phyloP scores from a whole-genome alignment of 163 green algal species.

The Prototheca wickerhamii region DNA sequence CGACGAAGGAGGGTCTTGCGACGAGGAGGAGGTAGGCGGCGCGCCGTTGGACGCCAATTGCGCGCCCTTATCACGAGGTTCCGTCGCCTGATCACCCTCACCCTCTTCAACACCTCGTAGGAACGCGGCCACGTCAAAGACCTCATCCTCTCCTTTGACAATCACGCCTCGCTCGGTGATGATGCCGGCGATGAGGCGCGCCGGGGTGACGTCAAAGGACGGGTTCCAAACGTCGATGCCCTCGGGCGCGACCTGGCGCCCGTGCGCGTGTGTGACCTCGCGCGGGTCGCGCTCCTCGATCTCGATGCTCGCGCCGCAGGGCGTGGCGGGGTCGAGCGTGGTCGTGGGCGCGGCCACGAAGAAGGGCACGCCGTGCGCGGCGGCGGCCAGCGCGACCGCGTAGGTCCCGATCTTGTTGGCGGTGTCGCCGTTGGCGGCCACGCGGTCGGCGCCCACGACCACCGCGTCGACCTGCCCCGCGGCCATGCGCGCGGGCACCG shows the following conservation, averaged over 20 bases:
- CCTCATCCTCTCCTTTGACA: conserved; percentile 22
- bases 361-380: conserved; percentile 75
- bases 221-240: conserved; percentile 89
- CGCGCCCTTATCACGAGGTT: neutral
- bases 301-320: conserved; percentile 63
- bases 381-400: conserved; percentile 54
- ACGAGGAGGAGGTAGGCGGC: neutral
- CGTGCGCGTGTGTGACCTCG: conserved; percentile 63
- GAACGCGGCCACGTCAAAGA: conserved; percentile 40
- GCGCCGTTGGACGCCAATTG: neutral
- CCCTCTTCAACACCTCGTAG: too few relatives aligned
- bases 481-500: conserved; percentile 73
- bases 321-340: conserved; percentile 71
- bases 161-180: conserved; percentile 85
- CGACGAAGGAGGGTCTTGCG: neutral
- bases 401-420: conserved; percentile 88
- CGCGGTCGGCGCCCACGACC: conserved; percentile 86
- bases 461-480: conserved; percentile 74
- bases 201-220: conserved; percentile 85
- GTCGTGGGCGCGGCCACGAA: conserved; percentile 89
- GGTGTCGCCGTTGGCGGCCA: conserved; percentile 86
- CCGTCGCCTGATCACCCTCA: neutral
- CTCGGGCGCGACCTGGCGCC: conserved; percentile 56
- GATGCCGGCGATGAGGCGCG: conserved; percentile 77
- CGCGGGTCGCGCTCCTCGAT: conserved; percentile 76